phyloP scores from a whole-genome alignment of 495 filamentous ascomycete genomes.

The Neurospora discreta region DNA sequence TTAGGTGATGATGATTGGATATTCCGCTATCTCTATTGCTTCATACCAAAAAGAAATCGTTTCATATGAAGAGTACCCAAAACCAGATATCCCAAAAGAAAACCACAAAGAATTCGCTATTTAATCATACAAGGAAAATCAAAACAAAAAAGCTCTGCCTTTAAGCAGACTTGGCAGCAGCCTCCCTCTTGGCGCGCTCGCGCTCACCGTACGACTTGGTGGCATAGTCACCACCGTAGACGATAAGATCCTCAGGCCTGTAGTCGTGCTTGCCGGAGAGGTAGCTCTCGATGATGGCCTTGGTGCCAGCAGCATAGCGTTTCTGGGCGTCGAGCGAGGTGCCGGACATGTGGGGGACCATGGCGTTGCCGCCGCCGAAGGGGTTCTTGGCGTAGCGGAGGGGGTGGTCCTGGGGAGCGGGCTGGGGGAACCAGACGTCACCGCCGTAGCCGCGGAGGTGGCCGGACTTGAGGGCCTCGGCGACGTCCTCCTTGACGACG shows the following conservation, averaged over 20 bases:
- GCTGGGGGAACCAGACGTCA: conserved; percentile 77
- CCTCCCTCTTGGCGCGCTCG: conserved; percentile 12
- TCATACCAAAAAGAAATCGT: background rate
- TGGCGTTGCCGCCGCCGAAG: conserved; percentile 94
- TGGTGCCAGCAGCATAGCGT: conserved; percentile 82
- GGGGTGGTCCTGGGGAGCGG: conserved; percentile 86
- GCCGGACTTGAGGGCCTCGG: conserved; percentile 81
- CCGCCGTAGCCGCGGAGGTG: conserved; percentile 96
- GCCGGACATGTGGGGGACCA: conserved; percentile 96
- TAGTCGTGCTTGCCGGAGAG: conserved; percentile 81
- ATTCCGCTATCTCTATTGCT: background rate
- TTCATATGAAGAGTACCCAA: background rate
- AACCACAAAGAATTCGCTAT: background rate
- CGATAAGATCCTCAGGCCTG: conserved; percentile 82
- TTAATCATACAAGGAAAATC: background rate
- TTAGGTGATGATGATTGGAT: background rate
- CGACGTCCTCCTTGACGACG: conserved; percentile 98
- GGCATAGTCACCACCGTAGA: conserved; percentile 83
- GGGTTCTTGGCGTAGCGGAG: conserved; percentile 90
- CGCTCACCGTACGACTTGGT: conserved; percentile 92
- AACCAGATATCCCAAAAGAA: background rate
- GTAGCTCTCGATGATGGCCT: conserved; percentile 85
- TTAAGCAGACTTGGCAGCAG: background rate
- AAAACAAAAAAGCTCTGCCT: background rate
- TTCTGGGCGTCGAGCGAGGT: conserved; percentile 96